Conservation (phyloP, 371 early-diverging fungal species). For the Mucor saturninus region DNA sequence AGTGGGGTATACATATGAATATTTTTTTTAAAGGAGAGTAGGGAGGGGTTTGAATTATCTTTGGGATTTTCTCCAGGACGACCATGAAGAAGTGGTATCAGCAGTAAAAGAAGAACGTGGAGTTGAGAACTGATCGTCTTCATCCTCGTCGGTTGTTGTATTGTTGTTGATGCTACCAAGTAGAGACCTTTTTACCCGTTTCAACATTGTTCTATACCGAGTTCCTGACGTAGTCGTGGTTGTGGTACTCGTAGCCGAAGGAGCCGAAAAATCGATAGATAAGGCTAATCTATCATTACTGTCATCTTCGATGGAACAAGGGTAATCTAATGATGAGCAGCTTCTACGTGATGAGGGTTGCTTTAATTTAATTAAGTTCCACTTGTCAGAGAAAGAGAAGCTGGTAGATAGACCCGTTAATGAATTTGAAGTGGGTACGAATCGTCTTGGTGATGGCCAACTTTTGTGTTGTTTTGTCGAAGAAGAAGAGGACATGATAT, state of each 20-base stretch:
- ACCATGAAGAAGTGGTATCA: background rate
- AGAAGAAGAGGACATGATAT: conserved; percentile 9
- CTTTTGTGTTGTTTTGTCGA: conserved; percentile 7
- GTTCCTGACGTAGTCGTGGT: conserved; percentile 9
- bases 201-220: conserved; percentile 27
- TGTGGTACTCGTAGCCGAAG: conserved; percentile 16
- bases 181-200: conserved; percentile 23
- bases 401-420: conserved; percentile 7
- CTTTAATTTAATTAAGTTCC: conserved; percentile 24
- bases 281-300: conserved; percentile 1
- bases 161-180: background rate
- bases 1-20: conserved; percentile 1
- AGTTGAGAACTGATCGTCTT: background rate
- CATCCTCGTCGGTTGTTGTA: background rate
- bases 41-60: background rate
- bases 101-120: conserved; percentile 1
- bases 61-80: conserved; percentile 3
- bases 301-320: background rate
- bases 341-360: conserved; percentile 22
- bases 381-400: conserved; percentile 21
- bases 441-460: conserved; percentile 6
- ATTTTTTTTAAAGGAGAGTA: background rate
- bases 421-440: conserved; percentile 9
- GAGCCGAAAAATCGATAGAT: conserved; percentile 13
- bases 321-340: conserved; percentile 19